These are phyloP conservation scores for Astrocystis sublimbata DNA, from an alignment of 495 filamentous ascomycete species.

Conservation along the genomic window DNA sequence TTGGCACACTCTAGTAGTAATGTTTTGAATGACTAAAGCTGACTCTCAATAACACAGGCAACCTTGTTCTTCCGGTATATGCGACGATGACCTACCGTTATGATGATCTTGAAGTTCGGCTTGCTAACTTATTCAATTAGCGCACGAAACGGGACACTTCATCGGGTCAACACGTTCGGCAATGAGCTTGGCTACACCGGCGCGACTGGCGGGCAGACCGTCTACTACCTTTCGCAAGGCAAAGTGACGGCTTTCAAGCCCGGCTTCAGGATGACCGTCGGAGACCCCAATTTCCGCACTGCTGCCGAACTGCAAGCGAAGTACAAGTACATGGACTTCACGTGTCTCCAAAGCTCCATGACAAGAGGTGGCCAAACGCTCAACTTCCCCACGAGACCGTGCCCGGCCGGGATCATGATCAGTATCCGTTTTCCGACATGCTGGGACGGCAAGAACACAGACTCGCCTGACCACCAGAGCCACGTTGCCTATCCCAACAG, in stretches of 20 bases:
- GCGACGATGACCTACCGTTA: background rate
- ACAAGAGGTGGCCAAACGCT: constrained; percentile 45
- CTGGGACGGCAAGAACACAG: constrained; percentile 45
- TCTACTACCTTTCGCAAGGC: constrained; percentile 43
- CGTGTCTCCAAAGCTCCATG: constrained; percentile 37
- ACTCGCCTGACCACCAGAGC: constrained; percentile 44
- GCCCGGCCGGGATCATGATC: constrained; percentile 43
- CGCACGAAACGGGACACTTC: constrained; percentile 43
- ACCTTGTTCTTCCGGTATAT: constrained; percentile 43
- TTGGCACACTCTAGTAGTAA: background rate
- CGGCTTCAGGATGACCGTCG: constrained; percentile 51
- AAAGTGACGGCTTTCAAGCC: constrained; percentile 45
- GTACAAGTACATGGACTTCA: constrained; percentile 43
- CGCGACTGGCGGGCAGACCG: constrained; percentile 43
- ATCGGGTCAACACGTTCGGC: constrained; percentile 43
- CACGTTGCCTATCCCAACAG: constrained; percentile 48
- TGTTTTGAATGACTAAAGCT: background rate
- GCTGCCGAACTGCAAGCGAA: constrained; percentile 42
- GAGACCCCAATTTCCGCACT: constrained; percentile 42
- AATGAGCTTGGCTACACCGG: constrained; percentile 44
- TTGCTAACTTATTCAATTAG: constrained; percentile 14
- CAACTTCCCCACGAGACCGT: constrained; percentile 35
- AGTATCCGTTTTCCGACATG: constrained; percentile 45
- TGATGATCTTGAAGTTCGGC: background rate
- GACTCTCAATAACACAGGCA: constrained; percentile 14